Percentiles rank a stretch among this genome's conserved stretches.
phyloP scores from a whole-genome alignment of 129 eudicot genomes.

The Rutidosis leptorrhynchoides region DNA sequence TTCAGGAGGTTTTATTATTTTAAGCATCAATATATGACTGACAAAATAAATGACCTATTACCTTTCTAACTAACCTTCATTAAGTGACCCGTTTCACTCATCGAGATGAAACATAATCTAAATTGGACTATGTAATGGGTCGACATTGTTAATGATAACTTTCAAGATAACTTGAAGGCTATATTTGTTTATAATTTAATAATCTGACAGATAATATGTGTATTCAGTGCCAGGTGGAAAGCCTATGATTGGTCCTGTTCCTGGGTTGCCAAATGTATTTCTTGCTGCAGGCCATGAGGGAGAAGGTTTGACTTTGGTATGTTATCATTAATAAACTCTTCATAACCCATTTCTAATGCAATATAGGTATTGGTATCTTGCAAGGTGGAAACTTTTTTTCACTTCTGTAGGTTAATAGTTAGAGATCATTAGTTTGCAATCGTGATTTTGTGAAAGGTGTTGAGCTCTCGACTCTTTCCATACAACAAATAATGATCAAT shows the following conservation, averaged over 20 bases:
- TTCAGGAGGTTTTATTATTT: slow-evolving; percentile 3
- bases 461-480: neutral
- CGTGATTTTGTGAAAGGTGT: neutral
- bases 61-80: neutral
- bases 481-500: neutral
- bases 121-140: neutral
- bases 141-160: neutral
- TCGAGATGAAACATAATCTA: neutral
- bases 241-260: slow-evolving; percentile 89
- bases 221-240: slow-evolving; percentile 91
- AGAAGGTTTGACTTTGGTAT: slow-evolving; percentile 89
- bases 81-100: neutral
- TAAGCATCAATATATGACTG: neutral
- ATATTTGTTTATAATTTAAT: neutral
- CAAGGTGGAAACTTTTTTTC: neutral
- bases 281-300: slow-evolving; percentile 99
- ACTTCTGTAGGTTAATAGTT: neutral
- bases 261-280: slow-evolving; percentile 64
- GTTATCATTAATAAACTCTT: slow-evolving; percentile 5
- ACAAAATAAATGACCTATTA: neutral
- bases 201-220: neutral
- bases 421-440: neutral
- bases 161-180: neutral
- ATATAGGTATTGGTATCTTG: neutral
- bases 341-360: neutral